Evolutionary conservation across 129 eudicot genomes (phyloP), one percentile per base, ranked within the genome.

Genomic region (Heracleum sosnowskyi): DNA sequence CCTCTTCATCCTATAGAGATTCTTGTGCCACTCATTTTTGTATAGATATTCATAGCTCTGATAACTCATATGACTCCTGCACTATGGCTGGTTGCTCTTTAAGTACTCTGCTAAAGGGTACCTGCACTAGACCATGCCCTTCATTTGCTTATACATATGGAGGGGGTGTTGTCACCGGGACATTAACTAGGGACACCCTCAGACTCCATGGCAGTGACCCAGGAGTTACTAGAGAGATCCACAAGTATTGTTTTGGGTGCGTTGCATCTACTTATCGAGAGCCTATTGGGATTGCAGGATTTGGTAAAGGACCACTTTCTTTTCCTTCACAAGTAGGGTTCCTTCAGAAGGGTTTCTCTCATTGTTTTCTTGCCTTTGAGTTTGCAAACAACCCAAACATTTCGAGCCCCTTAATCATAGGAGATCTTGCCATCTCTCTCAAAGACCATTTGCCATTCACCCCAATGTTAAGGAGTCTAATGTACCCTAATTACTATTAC

Each of bases 321-420:
- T 75, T 91, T 24, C 97, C 97, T 85, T 91, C 97, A 66, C 97
- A 91, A 75, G 79, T 91, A 87, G 97, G 93, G 84, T 89, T 91
- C 63, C 86, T 82, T 55, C 90, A 81, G 36, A 91, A 87, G 89
- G 97, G 97, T 0, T 91, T 91, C 73, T 89, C 97, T 45, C 97
- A 91, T 86, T 91, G 97, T 80, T 91, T 91, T 81, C 86, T 91
- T 84, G 90, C 93, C 62, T 91, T 89, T 80, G 87, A 91, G 85
- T 91, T 76, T 83, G 89, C 91, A 39, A 91, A 89, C 82, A 91
- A 91, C 86, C 97, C 97, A 78, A 89, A 91, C 76, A 70, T 89
- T 68, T 82, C 91, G 11, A 89, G 93, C 78, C 91, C 97, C 47
- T 72, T 91, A 75, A 79, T 91, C n/a, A 46, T 91, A 79, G 97